These are phyloP conservation scores for Fallopia convolvulus DNA, from an alignment of 148 eudicot species.

Conservation along the genomic window DNA sequence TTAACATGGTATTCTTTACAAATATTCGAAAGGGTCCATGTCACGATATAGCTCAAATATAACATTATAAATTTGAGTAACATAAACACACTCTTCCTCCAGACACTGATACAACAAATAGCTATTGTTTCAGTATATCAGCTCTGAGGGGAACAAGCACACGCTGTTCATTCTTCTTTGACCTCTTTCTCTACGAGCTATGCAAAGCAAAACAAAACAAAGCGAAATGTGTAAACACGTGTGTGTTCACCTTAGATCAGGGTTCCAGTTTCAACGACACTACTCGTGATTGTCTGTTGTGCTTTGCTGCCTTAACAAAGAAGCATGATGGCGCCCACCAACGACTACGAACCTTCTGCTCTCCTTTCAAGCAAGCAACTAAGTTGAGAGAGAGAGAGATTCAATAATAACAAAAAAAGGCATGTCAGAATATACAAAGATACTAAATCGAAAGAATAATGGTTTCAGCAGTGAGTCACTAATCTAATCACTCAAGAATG, in stretches of 20 bases:
- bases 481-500: neutral
- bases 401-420: neutral
- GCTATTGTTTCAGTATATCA: neutral
- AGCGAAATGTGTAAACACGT: neutral
- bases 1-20: neutral
- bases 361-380: slow-evolving; percentile 98
- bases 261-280: slow-evolving; percentile 94
- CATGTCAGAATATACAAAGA: neutral
- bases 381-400: neutral
- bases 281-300: slow-evolving; percentile 79
- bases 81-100: neutral
- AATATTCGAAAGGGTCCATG: neutral
- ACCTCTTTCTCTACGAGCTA: neutral
- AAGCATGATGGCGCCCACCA: slow-evolving; percentile 98
- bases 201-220: neutral
- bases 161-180: neutral
- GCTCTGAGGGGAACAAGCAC: neutral
- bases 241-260: slow-evolving; percentile 18
- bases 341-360: slow-evolving; percentile 76
- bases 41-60: neutral
- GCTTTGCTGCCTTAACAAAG: slow-evolving; percentile 67
- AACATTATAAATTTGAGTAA: neutral
- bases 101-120: neutral
- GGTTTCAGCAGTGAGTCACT: neutral
- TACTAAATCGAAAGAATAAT: neutral